Evolutionary conservation across 768 basidiomycete genomes (phyloP), one percentile per base, ranked within the genome.

Genomic region (Mycena epipterygia): DNA sequence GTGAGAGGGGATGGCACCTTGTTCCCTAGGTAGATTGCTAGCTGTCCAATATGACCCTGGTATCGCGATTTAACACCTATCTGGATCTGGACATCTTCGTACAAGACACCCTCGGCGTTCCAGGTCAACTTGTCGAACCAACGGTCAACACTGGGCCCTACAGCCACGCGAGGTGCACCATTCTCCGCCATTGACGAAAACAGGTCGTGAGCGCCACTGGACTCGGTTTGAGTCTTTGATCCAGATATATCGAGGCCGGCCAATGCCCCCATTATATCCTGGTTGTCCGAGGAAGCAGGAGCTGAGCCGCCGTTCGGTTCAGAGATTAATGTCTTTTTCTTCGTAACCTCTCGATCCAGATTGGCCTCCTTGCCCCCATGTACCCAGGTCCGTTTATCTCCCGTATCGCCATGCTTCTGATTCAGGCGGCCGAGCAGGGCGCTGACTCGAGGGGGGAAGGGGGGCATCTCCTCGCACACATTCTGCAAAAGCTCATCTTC

Each of bases 391-490:
- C 96, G 87, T 82, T 97, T 97, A 80, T 98, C 96, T 70, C 95
- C 95, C n/a, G 94, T 94, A 74, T 96, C 95, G 7, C 91, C 93
- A 39, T 95, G 93, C 78, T 97, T 97, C 77, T 90, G 92, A 79
- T 97, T 94, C 44, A 99, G 83, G 56, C 96, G 88, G 53, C 90
- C 94, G 57, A 98, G 85, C 11, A 99, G 85, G 2, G 97, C 93
- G 67, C 96, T 97, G 73, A 95, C 94, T 53, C 98, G 90, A 60
- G 97, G 94, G 5, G 97, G 97, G 87, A 98, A 99, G 5, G 97
- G 96, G 1, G 98, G 98, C 92, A 99, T 99, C 82, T 99, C 98
- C 80, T 99, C 98, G 79, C 97, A 98, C 17, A 99, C 90, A 71
- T 95, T 95, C 78, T 96, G 94, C 48, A 99, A 84, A 49, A 99